Base-by-base conservation (phyloP, 2,329 filamentous ascomycete species). In the Phaeosphaeriaceae sp. region DNA sequence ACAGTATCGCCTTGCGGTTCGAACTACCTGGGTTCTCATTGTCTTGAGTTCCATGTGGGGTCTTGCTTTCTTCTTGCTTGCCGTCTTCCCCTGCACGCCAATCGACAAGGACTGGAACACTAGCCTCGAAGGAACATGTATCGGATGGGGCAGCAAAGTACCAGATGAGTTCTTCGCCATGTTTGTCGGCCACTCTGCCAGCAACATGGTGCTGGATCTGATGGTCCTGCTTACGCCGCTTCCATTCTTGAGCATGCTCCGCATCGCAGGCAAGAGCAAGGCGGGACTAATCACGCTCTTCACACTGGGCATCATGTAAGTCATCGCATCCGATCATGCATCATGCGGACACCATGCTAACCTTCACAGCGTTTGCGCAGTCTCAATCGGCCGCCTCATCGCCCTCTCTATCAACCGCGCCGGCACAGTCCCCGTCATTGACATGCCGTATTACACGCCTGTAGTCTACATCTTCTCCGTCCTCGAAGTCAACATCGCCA, bases 401-500 rank as follows among this genome's bases (percentile, higher is more conserved):
- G 52, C 66, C 21, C 65, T 78, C 9, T 62, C 63, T 42, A 49
- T 71, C 54, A 68, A 59, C 24, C 71, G 71, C 20, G 71, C 69
- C 10, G 75, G 75, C 51, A 76, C 73, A 1, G 48, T 72, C 21
- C 75, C 75, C 10, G 36, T 63, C 24, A 54, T 71, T 31, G 74
- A 78, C 58, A 68, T 70, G 53, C 66, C 73, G 6, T 77, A 62
- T 58, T 48, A 71, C 49, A 70, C 68, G 0, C 70, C 75, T 1
- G 47, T 68, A 9, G 61, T 76, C 17, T 75, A 68, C 63, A 66
- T 77, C 27, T 71, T 76, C 57, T 75, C 71, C 44, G 66, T 71
- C 24, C 73, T 78, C 52, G 76, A 78, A 61, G 65, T 77, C 64
- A 72, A 77, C 60, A 66, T 78, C 45, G 75, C 75, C 44, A 78